phyloP scores from a whole-genome alignment of 805 yeast genomes.

The Debaryomyces hansenii region DNA sequence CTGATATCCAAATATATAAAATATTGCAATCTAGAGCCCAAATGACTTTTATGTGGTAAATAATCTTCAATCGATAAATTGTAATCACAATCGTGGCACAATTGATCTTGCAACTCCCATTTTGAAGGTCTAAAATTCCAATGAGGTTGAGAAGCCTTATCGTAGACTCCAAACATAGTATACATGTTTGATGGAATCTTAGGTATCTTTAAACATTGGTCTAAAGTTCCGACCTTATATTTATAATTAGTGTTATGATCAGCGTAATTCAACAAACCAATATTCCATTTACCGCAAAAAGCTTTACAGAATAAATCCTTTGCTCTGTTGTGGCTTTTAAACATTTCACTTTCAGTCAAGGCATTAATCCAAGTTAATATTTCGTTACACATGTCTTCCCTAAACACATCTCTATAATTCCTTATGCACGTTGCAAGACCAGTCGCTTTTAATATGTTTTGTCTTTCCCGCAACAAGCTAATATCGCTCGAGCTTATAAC shows the following conservation, averaged over 20 bases:
- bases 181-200: constrained; percentile 22
- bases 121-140: constrained; percentile 41
- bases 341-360: constrained; percentile 53
- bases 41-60: constrained; percentile 22
- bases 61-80: constrained; percentile 29
- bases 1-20: constrained; percentile 66
- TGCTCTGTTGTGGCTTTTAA: constrained; percentile 46
- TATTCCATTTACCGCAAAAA: constrained; percentile 61
- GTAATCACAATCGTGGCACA: constrained; percentile 51
- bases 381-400: constrained; percentile 80
- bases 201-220: constrained; percentile 37
- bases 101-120: constrained; percentile 48
- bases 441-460: constrained; percentile 56
- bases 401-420: constrained; percentile 64
- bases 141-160: constrained; percentile 16
- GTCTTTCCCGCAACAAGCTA: constrained; percentile 50
- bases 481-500: constrained; percentile 60
- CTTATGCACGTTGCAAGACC: constrained; percentile 69
- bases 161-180: neutral
- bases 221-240: constrained; percentile 34
- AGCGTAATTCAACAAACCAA: constrained; percentile 40
- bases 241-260: constrained; percentile 6
- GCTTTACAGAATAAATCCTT: constrained; percentile 56
- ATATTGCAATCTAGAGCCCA: constrained; percentile 59
- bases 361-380: constrained; percentile 66